A percentile compares a stretch with the other conserved stretches of the same genome.
phyloP scores from a whole-genome alignment of 306 rosid species.

The Vigna nakashimae region DNA sequence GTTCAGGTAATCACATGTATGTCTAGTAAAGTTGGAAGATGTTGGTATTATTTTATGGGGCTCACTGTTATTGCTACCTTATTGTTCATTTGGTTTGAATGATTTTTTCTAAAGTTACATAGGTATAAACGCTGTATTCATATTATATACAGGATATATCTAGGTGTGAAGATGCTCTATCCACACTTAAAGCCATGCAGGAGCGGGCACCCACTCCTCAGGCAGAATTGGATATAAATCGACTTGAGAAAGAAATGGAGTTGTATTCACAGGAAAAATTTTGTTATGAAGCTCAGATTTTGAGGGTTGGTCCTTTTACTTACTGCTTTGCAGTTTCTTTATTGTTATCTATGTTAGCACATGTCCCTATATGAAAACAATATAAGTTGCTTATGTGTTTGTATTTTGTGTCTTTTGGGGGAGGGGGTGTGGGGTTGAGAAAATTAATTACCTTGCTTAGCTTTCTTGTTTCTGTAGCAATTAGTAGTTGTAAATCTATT shows the following conservation, averaged over 20 bases:
- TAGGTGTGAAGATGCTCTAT: constrained; percentile 84
- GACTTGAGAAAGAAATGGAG: constrained; percentile 93
- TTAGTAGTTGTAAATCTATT: background rate
- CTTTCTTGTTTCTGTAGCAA: background rate
- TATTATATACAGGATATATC: constrained; percentile 77
- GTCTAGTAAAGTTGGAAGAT: constrained; percentile 23
- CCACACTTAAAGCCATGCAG: constrained; percentile 81
- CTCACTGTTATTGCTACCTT: constrained; percentile 15
- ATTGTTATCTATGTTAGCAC: constrained; percentile 8
- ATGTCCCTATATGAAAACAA: background rate
- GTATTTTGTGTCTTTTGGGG: background rate
- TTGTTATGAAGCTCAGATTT: constrained; percentile 93
- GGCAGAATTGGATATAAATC: constrained; percentile 67
- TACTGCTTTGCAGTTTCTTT: constrained; percentile 19
- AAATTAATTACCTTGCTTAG: background rate
- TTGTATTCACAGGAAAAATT: constrained; percentile 83
- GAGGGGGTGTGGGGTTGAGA: background rate
- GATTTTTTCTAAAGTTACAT: constrained; percentile 19
- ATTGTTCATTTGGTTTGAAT: constrained; percentile 37
- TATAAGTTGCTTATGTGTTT: constrained; percentile 8
- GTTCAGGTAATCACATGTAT: constrained; percentile 73
- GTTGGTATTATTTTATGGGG: constrained; percentile 34
- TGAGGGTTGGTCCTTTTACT: constrained; percentile 65
- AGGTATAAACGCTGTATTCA: constrained; percentile 18
- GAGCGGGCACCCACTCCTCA: constrained; percentile 73